Base-by-base conservation (phyloP, 2,329 filamentous ascomycete species). In the Seiridium cupressi region DNA sequence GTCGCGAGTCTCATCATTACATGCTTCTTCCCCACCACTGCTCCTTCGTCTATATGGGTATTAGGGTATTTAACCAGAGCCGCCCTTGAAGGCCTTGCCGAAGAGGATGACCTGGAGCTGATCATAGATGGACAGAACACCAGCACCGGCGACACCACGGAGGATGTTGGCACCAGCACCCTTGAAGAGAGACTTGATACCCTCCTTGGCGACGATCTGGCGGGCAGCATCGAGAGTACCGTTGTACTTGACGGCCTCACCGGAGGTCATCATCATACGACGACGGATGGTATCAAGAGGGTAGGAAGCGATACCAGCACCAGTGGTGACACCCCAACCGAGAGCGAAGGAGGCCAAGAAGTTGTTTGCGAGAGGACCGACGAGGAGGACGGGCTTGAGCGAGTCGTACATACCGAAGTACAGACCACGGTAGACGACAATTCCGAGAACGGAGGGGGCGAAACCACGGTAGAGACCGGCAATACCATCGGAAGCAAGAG, bases 391-490 rank as follows among this genome's bases (percentile, higher is more conserved):
- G 74, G 95, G 95, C 93, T 99, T 99, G 88, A 99, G 89, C 73
- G 95, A 99, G 86, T 99, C 95, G 93, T 99, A 99, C 91, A 99
- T 91, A 80, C 95, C 95, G 91, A 99, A 99, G 93, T 99, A 99
- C 75, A 99, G 93, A 97, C 95, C 95, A 92, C 95, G 95, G 92
- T 99, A 99, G 85, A 99, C 95, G 76, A 99, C 83, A 82, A 99
- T 99, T 90, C 95, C 95, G 82, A 91, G 88, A 77, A 99, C 95
- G 77, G 95, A 99, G 81, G 96, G 95, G 88, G 93, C 93, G 91
- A 99, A 99, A 88, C 95, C 95, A 96, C 95, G 95, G 92, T 99
- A 99, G 77, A 99, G 93, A 96, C 95, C 95, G 78, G 89, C 91
- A 84, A 99, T 87, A 96, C 95, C 95, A 81, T 99, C 95, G 75